phyloP scores from a whole-genome alignment of 345 rosid species.

The Brassica nigra region DNA sequence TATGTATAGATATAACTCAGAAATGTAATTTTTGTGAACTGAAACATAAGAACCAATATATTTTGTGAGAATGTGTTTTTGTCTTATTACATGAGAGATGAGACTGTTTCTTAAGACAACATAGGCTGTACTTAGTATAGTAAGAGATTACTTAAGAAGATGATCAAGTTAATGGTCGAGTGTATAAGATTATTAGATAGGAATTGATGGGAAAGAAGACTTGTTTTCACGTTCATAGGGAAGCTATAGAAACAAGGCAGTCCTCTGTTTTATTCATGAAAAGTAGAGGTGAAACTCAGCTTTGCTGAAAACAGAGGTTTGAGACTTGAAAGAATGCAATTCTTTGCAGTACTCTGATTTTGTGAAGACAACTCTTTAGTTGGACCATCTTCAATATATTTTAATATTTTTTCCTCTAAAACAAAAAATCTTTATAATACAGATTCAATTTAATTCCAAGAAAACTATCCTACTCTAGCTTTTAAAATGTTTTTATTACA shows the following conservation, averaged over 20 bases:
- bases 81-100: not conserved
- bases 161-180: not conserved
- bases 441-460: no score
- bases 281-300: not conserved
- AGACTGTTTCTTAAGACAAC: not conserved
- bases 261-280: not conserved
- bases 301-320: not conserved
- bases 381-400: no score
- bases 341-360: not conserved
- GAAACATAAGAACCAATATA: conserved; percentile 1
- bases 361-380: not conserved
- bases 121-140: not conserved
- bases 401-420: no score
- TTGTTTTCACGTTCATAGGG: not conserved
- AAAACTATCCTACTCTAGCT: no score
- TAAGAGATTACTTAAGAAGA: not conserved
- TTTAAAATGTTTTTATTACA: no score
- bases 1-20: conserved; percentile 19
- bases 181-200: not conserved
- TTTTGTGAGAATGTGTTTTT: conserved; percentile 10
- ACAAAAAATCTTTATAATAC: no score
- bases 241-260: not conserved
- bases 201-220: not conserved
- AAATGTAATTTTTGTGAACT: conserved; percentile 29
- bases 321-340: not conserved